phyloP scores from a whole-genome alignment of 2,329 filamentous ascomycete genomes.

The Aspergillus cejpii region DNA sequence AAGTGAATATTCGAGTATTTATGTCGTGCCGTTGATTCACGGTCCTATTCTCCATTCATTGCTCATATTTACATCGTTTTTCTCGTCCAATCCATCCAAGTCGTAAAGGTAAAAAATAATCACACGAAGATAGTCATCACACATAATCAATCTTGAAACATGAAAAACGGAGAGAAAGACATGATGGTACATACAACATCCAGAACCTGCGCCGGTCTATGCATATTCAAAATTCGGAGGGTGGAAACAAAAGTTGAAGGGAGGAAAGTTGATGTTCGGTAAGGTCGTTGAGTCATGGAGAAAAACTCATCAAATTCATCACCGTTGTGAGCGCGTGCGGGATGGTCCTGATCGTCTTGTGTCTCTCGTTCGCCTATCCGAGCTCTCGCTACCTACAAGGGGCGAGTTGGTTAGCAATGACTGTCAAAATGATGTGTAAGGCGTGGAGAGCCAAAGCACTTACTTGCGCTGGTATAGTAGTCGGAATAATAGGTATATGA shows the following conservation, averaged over 20 bases:
- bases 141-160: background rate
- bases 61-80: conserved; percentile 22
- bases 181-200: conserved; percentile 5
- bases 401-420: conserved; percentile 9
- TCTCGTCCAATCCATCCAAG: conserved; percentile 3
- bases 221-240: background rate
- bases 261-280: background rate
- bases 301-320: conserved; percentile 13
- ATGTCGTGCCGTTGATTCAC: too few species aligned
- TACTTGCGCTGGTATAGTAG: conserved; percentile 40
- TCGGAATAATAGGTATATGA: conserved; percentile 39
- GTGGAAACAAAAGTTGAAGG: conserved; percentile 1
- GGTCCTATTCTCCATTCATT: background rate
- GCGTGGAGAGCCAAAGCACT: conserved; percentile 11
- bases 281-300: conserved; percentile 1
- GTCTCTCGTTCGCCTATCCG: conserved; percentile 36
- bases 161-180: background rate
- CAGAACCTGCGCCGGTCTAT: conserved; percentile 14
- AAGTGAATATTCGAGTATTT: too few species aligned
- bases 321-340: conserved; percentile 26
- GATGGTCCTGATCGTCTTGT: conserved; percentile 27
- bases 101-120: conserved; percentile 9
- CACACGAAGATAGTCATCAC: conserved; percentile 1
- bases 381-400: conserved; percentile 40
- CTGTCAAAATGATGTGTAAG: conserved; percentile 7